Conservation (phyloP, 768 basidiomycete genomes). For the Scleroderma citrinum region DNA sequence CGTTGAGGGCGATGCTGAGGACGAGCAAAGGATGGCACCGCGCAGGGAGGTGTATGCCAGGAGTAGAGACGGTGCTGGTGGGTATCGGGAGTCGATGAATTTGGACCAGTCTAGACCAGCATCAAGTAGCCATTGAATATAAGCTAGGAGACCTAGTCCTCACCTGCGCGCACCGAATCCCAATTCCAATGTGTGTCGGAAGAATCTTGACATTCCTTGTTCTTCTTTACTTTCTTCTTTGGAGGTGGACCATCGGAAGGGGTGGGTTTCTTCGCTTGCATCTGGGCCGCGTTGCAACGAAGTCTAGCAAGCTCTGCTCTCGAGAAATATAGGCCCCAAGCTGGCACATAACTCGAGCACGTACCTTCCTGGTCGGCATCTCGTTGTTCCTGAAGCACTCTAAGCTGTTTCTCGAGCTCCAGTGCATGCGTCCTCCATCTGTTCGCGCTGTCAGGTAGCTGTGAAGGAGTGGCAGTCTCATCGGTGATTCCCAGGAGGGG, state of each 20-base stretch:
- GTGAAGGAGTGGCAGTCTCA: neutral
- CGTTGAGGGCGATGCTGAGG: neutral
- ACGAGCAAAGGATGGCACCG: slow-evolving; percentile 9
- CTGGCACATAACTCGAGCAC: neutral
- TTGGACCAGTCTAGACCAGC: slow-evolving; percentile 15
- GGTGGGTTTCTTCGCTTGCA: neutral
- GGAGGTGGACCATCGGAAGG: slow-evolving; percentile 15
- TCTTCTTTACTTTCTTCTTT: slow-evolving; percentile 25
- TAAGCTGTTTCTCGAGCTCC: slow-evolving; percentile 22
- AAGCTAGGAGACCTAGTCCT: neutral
- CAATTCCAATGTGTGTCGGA: slow-evolving; percentile 11
- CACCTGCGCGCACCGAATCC: slow-evolving; percentile 17
- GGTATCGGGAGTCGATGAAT: slow-evolving; percentile 14
- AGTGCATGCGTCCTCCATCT: slow-evolving; percentile 25
- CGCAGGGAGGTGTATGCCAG: slow-evolving; percentile 17
- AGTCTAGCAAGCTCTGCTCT: slow-evolving; percentile 18
- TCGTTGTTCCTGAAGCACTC: slow-evolving; percentile 12
- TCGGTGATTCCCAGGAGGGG: slow-evolving; percentile 1
- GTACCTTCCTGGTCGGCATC: slow-evolving; percentile 21
- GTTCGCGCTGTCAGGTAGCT: neutral
- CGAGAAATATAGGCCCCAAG: neutral
- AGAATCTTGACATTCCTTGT: slow-evolving; percentile 11
- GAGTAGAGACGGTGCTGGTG: slow-evolving; percentile 19
- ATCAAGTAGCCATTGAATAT: neutral
- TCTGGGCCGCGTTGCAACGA: slow-evolving; percentile 10